A percentile compares a stretch with the other conserved stretches of the same genome.
These are phyloP conservation scores for Hevea brasiliensis DNA, from an alignment of 345 rosid species.

Conservation along the genomic window DNA sequence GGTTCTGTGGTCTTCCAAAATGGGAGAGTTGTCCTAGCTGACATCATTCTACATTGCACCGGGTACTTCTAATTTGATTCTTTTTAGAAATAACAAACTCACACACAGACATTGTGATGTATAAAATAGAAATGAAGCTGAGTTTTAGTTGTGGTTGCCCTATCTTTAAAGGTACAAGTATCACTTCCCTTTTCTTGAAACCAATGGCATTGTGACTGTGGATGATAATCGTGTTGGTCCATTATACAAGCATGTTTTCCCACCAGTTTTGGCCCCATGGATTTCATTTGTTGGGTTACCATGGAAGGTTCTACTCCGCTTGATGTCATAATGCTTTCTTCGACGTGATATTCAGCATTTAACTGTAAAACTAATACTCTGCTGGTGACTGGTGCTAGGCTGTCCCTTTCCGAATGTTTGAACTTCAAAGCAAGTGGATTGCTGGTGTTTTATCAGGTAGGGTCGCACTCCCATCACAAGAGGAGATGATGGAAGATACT, in stretches of 20 bases:
- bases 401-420: slow-evolving; percentile 1
- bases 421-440: slow-evolving; percentile 31
- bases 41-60: slow-evolving; percentile 76
- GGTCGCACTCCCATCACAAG: slow-evolving; percentile 17
- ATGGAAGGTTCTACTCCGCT: neutral
- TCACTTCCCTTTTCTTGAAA: slow-evolving; percentile 22
- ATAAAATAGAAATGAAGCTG: neutral
- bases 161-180: slow-evolving; percentile 7
- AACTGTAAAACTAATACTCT: neutral
- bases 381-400: neutral
- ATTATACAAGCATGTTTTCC: slow-evolving; percentile 29
- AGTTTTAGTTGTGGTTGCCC: slow-evolving; percentile 43
- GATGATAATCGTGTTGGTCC: slow-evolving; percentile 30
- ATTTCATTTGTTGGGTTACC: slow-evolving; percentile 27
- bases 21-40: slow-evolving; percentile 46
- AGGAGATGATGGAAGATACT: slow-evolving; percentile 25
- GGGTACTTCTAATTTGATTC: slow-evolving; percentile 41
- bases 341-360: neutral
- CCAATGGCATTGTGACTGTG: slow-evolving; percentile 24
- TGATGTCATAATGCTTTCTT: neutral
- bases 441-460: slow-evolving; percentile 27
- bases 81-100: neutral
- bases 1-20: slow-evolving; percentile 60
- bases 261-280: slow-evolving; percentile 24
- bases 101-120: neutral